Evolutionary conservation across 2,329 filamentous ascomycete species (phyloP).

Genomic region (Ophidiomyces ophidiicola): DNA sequence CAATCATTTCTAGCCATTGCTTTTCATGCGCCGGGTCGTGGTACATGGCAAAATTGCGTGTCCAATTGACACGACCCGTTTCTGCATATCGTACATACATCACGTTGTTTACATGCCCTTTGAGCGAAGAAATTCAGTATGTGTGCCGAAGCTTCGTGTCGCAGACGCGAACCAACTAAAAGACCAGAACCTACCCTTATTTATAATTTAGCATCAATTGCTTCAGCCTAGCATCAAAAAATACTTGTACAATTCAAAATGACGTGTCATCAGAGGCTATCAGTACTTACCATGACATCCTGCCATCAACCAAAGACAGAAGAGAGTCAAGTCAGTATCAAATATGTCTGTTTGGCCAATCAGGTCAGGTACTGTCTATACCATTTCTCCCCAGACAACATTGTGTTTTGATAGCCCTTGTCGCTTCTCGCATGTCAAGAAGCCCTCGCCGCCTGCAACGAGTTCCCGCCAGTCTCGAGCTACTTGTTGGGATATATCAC

Average conservation of each 20-base stretch:
- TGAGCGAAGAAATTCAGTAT: slow-evolving; percentile 3
- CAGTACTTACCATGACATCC: slow-evolving; percentile 37
- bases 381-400: slow-evolving; percentile 80
- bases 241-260: background rate
- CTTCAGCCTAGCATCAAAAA: background rate
- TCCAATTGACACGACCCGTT: slow-evolving; percentile 67
- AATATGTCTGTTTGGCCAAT: background rate
- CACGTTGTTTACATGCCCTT: slow-evolving; percentile 77
- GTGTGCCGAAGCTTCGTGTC: too few relatives aligned
- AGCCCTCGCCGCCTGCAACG: slow-evolving; percentile 63
- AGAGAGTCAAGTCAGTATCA: slow-evolving; percentile 16
- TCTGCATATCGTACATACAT: slow-evolving; percentile 76
- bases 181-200: slow-evolving; percentile 21
- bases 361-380: slow-evolving; percentile 28
- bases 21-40: slow-evolving; percentile 49
- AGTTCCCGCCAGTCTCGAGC: slow-evolving; percentile 58
- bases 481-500: slow-evolving; percentile 47
- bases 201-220: background rate
- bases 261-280: background rate
- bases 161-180: slow-evolving; percentile 2
- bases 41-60: slow-evolving; percentile 53
- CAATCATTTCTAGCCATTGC: slow-evolving; percentile 59
- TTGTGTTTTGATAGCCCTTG: slow-evolving; percentile 53
- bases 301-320: slow-evolving; percentile 17
- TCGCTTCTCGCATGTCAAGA: slow-evolving; percentile 50